phyloP scores from a whole-genome alignment of 352 stramenopile species.

The Pythium grandisporangium region DNA sequence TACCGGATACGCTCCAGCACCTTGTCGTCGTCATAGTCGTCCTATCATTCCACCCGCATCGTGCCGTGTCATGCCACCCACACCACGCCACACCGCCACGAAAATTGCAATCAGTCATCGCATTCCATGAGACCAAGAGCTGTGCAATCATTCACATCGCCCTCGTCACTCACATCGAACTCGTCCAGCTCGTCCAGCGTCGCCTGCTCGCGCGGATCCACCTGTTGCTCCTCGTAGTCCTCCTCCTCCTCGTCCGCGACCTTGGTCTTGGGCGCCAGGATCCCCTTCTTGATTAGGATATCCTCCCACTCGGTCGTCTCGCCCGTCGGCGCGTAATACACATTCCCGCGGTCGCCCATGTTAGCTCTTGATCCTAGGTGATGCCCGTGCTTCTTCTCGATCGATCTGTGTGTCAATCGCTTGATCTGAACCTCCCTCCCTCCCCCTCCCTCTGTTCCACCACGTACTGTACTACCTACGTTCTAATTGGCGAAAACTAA shows the following conservation, averaged over 20 bases:
- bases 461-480: too few species aligned
- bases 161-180: conserved; percentile 60
- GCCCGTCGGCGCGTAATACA: conserved; percentile 79
- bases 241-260: conserved; percentile 66
- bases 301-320: conserved; percentile 89
- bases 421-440: too few species aligned
- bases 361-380: too few species aligned
- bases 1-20: conserved; percentile 65
- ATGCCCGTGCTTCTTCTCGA: too few species aligned
- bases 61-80: not conserved
- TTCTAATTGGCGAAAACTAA: too few species aligned
- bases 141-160: too few species aligned
- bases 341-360: conserved; percentile 70
- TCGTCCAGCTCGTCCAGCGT: conserved; percentile 83
- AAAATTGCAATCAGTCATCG: too few species aligned
- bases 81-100: too few species aligned
- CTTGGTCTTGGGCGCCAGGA: conserved; percentile 84
- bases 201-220: conserved; percentile 65
- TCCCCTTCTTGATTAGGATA: conserved; percentile 85
- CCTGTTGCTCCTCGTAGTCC: conserved; percentile 52
- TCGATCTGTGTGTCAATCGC: too few species aligned
- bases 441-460: too few species aligned
- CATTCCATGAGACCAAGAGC: too few species aligned
- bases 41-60: conserved; percentile 10
- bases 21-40: conserved; percentile 82